Evolutionary conservation across 1,139 yeast genomes (phyloP).

Genomic region (Komagataea norvegica): DNA sequence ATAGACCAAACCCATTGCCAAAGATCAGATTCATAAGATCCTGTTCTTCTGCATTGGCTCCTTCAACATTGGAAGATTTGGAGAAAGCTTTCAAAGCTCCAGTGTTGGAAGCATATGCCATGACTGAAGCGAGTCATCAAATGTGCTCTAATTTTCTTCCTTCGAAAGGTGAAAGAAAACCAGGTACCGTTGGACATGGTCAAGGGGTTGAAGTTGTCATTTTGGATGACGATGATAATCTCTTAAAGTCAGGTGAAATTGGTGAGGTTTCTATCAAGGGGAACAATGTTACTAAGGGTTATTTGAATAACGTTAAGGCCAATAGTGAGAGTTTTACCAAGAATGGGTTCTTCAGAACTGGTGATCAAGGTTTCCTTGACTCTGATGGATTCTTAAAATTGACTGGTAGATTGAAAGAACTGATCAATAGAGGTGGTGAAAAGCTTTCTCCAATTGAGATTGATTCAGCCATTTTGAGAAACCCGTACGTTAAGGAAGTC

Average conservation of each 20-base stretch:
- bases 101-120: conserved; percentile 70
- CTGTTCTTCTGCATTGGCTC: conserved; percentile 64
- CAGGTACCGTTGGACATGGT: conserved; percentile 68
- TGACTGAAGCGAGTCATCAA: conserved; percentile 72
- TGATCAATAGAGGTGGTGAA: conserved; percentile 67
- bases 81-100: conserved; percentile 57
- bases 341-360: conserved; percentile 59
- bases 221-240: conserved; percentile 43
- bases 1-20: conserved; percentile 46
- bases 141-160: conserved; percentile 67
- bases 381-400: conserved; percentile 52
- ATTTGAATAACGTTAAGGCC: conserved; percentile 63
- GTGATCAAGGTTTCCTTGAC: conserved; percentile 64
- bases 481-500: conserved; percentile 59
- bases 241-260: conserved; percentile 42
- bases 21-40: conserved; percentile 59
- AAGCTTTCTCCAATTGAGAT: conserved; percentile 65
- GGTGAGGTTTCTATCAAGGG: conserved; percentile 70
- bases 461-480: conserved; percentile 50
- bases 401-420: conserved; percentile 64
- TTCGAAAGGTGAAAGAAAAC: conserved; percentile 50
- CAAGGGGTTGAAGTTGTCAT: conserved; percentile 62
- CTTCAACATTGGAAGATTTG: conserved; percentile 50
- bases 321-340: conserved; percentile 56
- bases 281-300: conserved; percentile 63